Evolutionary conservation across 352 stramenopile genomes (phyloP).

Genomic region (Globisporangium spinosum): DNA sequence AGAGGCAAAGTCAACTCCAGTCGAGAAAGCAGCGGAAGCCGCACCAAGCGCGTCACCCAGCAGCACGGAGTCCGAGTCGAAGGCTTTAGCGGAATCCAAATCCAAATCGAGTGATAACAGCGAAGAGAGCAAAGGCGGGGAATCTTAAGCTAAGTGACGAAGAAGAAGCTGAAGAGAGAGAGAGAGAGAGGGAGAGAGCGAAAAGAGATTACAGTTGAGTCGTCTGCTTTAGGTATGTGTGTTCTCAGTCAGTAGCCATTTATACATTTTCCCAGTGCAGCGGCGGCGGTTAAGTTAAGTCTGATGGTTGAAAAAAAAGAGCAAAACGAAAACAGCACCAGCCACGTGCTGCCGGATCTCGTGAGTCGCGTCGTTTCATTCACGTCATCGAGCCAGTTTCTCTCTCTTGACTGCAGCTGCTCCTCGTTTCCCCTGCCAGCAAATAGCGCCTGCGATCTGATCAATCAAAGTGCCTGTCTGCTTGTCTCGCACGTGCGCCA

Average conservation of each 20-base stretch:
- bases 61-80: neutral
- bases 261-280: neutral
- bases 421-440: neutral
- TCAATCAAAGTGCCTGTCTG: neutral
- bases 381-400: neutral
- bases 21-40: neutral
- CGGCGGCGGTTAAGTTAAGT: constrained; percentile 13
- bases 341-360: neutral
- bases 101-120: neutral
- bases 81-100: neutral
- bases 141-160: neutral
- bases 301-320: constrained; percentile 12
- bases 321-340: neutral
- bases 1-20: neutral
- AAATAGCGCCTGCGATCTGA: neutral
- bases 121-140: neutral
- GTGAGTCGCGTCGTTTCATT: constrained; percentile 12
- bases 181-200: neutral
- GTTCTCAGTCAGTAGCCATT: constrained; percentile 2
- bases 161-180: neutral
- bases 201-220: neutral
- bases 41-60: neutral
- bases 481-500: neutral
- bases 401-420: neutral
- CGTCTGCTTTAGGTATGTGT: constrained; percentile 4